A percentile compares a stretch with the other conserved stretches of the same genome.
Conservation (phyloP, 352 stramenopile species). For the Phytophthora macrochlamydospora region DNA sequence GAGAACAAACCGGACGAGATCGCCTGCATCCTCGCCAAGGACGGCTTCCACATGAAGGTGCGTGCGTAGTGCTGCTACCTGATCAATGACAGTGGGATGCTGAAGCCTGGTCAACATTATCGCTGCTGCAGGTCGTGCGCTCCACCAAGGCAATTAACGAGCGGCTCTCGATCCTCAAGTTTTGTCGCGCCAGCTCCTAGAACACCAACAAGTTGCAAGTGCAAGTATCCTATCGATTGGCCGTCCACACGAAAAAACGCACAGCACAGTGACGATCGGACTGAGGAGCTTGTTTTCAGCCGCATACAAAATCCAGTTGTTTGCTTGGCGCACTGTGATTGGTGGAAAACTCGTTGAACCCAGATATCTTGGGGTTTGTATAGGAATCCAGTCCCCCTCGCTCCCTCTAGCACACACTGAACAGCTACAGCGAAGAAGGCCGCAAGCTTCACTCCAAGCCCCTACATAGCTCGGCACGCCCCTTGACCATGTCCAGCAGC, state of each 20-base stretch:
- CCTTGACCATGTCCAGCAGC: constrained; percentile 27
- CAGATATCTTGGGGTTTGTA: background rate
- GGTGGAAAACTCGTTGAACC: background rate
- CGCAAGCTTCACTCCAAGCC: background rate
- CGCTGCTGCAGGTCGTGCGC: constrained; percentile 55
- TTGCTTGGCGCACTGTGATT: background rate
- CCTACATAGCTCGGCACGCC: background rate
- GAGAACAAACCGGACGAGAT: constrained; percentile 98
- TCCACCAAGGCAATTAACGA: constrained; percentile 79
- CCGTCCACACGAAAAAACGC: background rate
- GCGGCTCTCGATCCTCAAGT: constrained; percentile 78
- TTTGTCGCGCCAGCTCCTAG: constrained; percentile 30
- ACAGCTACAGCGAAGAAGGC: background rate
- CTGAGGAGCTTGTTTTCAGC: background rate
- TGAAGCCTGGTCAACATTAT: constrained; percentile 27
- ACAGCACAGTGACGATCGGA: background rate
- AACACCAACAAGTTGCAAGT: background rate
- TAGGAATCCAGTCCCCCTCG: background rate
- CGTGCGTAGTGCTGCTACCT: background rate
- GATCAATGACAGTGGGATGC: background rate
- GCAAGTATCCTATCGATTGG: too few species aligned
- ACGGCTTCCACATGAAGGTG: constrained; percentile 79
- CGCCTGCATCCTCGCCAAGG: constrained; percentile 56
- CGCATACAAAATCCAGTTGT: background rate
- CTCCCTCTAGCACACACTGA: background rate